Evolutionary conservation across 2,329 filamentous ascomycete species (phyloP), one percentile per base, ranked within the genome.

Genomic region (Pyrenochaeta sp.): DNA sequence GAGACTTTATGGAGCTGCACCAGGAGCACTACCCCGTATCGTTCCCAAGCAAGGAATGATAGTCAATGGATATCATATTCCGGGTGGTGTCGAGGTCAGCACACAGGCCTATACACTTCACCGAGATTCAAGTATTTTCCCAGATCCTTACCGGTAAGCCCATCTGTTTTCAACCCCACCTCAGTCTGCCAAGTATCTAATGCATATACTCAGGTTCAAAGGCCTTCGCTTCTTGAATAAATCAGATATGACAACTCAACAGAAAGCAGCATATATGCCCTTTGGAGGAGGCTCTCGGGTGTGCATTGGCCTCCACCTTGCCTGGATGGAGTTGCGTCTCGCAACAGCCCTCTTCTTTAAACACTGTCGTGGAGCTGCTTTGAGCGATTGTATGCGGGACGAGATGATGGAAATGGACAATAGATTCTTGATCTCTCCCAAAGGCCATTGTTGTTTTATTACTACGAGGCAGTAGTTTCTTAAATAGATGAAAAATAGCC

Each of bases 241-340:
- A 14, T 47, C 56, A 17, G 54, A 29, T 9, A 42, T 63, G 35
- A 56, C 63, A 14, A 39, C 58, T 4, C 53, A 54, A 12, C 67
- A 69, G 7, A 80, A 83, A 46, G 79, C 82, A 5, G 83, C 83
- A 18, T 89, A 87, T 56, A 85, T 86, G 79, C 86, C 87, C 0
- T 90, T 90, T 69, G 85, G 87, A 1, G 87, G 83, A 14, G 88
- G 88, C 0, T 86, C 87, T 0, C 78, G 87, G 21, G 86, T 87
- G 75, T 90, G 88, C 59, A 77, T 91, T 3, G 88, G 88, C 0
- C 83, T 85, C 2, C 87, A 90, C 63, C 84, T 90, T 59, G 88
- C 88, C 0, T 73, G 75, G 14, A 82, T 83, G 67, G 83, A 86
- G 61, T 67, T 86, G 23, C 77, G 83, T 4, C 74, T 83, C 17